Evolutionary conservation across 192 early-diverging fungal species (phyloP), one percentile per base, ranked within the genome.

Genomic region (Coemansia sp.): DNA sequence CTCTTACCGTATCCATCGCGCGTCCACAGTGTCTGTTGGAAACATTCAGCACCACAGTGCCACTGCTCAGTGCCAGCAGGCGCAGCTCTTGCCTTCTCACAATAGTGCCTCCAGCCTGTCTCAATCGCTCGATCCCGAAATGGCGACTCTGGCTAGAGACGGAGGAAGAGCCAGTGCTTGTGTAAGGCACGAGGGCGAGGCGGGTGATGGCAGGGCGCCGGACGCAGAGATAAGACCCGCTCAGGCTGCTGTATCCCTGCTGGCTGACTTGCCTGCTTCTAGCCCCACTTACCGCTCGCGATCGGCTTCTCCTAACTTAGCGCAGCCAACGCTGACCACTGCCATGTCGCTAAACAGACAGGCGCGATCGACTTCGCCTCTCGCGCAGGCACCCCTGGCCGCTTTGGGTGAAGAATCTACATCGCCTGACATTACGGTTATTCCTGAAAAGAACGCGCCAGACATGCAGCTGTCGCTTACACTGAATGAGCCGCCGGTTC

Each of bases 401-500:
- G 24, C 48, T 11, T 14, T 43, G 42, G 42, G n/a, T 16, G 48
- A 50, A 6, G 48, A 50, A 3, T 9, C 10, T 5, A 10, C 20
- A 26, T 14, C 9, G 45, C 45, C 3, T 2, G 5, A 62, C 35
- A 11, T 60, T 2, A 31, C 8, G 23, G 63, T 69, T 23, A 35
- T 65, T 55, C 39, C 65, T 2, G 37, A 65, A 31, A 66, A 56
- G 40, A 69, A 62, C 18, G 34, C 42, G 10, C 62, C 64, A 24
- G 60, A 53, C 11, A 60, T 69, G 26, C 65, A 61, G 39, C 20
- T 67, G 28, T 66, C 70, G 23, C 59, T 71, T 28, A 73, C 73
- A 14, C 63, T 76, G 42, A 82, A 76, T 59, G 79, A 82, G 61
- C 79, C 79, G 24, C 79, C 79, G 0, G 64, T 71, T 8, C 79